Base-by-base conservation (phyloP, 2,329 filamentous ascomycete species). In the Penicillium sp. region DNA sequence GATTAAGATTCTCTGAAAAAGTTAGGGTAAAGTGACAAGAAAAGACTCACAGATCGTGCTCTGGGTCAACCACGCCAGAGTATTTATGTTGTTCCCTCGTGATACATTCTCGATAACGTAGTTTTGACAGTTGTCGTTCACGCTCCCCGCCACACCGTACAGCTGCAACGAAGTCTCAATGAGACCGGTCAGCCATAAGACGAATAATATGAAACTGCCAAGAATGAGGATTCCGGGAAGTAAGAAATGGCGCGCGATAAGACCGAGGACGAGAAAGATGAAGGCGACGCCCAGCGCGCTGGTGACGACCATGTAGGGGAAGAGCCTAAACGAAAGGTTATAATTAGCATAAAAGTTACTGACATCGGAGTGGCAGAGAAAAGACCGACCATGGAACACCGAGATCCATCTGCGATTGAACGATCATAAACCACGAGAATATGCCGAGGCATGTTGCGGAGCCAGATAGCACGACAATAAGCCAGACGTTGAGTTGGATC, bases 401-500 rank as follows among this genome's bases (percentile, higher is more conserved):
- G 23, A 84, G 62, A 23, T 75, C 65, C 68, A 87, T 75, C 39
- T 80, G 77, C 34, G 79, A 73, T 70, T 87, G 85, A 19, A 85
- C 81, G 2, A 73, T 63, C 69, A 87, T 81, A 63, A 87, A 86
- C 70, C 80, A 80, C 16, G 83, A 80, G 64, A 83, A 86, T 39
- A 87, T 79, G 7, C 85, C 85, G 2, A 87, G 73, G 51, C 85
- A 80, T 48, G 80, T 80, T 23, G 81, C 78, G 10, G 83, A 83
- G 2, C 81, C 80, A 1, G 79, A 81, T 14, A 87, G 76, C 68
- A 87, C 85, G 61, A 86, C 75, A 62, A 87, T 81, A 49, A 84
- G 81, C 85, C 85, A 88, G 64, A 86, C 71, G 65, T 87, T 87
- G 60, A 88, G 78, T 64, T 87, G 84, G 45, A 83, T 75, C 69